Evolutionary conservation across 1,139 yeast species (phyloP), one percentile per base, ranked within the genome.

Genomic region (Schwanniomyces etchellsii): DNA sequence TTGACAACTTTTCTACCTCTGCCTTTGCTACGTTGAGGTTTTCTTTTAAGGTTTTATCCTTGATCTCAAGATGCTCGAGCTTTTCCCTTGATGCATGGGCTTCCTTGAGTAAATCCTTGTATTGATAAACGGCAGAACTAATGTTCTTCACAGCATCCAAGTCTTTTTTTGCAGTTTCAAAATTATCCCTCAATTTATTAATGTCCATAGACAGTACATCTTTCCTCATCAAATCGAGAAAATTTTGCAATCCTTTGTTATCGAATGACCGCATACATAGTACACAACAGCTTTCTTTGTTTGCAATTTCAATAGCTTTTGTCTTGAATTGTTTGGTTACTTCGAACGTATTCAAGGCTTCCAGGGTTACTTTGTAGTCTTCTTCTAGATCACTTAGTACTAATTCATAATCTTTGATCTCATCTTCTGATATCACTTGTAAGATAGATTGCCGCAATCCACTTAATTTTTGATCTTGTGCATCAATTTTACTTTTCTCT

Each of bases 251-350:
- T 5, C 63, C 65, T 0, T 59, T 51, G 2, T 60, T 60, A 23
- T 70, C 72, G 53, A 83, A 82, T 14, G 64, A 57, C 31, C 93
- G 58, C 24, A 74, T 70, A 48, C 95, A 84, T 30, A 84, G 55
- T 26, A 78, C 60, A 48, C 95, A 84, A 33, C 70, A 64, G 23
- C 76, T 65, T 11, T 67, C 67, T 5, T 50, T 50, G 27, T 74
- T 60, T 0, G 91, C 88, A 31, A 76, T 56, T 27, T 74, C 72
- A 12, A 81, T 52, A 0, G 94, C 93, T 27, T 63, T 75, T 18
- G 67, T 52, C 42, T 82, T 81, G 49, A 79, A 82, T 30, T 72
- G 74, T 26, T 73, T 62, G 1, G 88, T 77, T 1, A 83, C 81
- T 33, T 77, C 78, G 20, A 71, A 72, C 38, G 82, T 74, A 43